phyloP scores from a whole-genome alignment of 2,329 filamentous ascomycete species.

The Fusarium acutatum region DNA sequence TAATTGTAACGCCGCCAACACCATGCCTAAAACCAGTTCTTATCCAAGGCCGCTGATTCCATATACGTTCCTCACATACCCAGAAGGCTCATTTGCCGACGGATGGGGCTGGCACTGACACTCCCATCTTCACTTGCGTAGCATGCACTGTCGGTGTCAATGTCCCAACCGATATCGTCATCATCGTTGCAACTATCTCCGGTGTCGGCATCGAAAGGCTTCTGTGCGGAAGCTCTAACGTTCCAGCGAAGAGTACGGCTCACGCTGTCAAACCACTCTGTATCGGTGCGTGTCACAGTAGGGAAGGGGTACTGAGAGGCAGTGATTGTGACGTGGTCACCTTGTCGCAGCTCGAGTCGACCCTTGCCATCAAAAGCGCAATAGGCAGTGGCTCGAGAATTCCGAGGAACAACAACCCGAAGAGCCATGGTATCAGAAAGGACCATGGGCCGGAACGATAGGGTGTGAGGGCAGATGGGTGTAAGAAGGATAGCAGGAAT shows the following conservation, averaged over 20 bases:
- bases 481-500: conserved; percentile 97
- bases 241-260: conserved; percentile 95
- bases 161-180: conserved; percentile 81
- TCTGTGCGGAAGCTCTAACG: conserved; percentile 89
- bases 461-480: conserved; percentile 95
- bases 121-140: conserved; percentile 79
- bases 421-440: conserved; percentile 94
- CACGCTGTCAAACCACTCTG: conserved; percentile 97
- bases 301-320: conserved; percentile 97
- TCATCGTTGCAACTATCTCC: conserved; percentile 56
- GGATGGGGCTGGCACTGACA: conserved; percentile 71
- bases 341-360: conserved; percentile 89
- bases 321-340: conserved; percentile 95
- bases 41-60: background rate
- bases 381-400: conserved; percentile 91
- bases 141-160: conserved; percentile 84
- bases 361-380: conserved; percentile 98
- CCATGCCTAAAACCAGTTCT: conserved; percentile 23
- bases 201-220: conserved; percentile 74
- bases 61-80: conserved; percentile 49
- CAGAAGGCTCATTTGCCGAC: conserved; percentile 77
- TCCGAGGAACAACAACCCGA: conserved; percentile 84
- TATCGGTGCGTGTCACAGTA: conserved; percentile 87
- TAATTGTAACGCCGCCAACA: conserved; percentile 33
- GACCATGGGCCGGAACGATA: conserved; percentile 98